Evolutionary conservation across 345 rosid species (phyloP), one percentile per base, ranked within the genome.

Genomic region (Rhodamnia argentea): DNA sequence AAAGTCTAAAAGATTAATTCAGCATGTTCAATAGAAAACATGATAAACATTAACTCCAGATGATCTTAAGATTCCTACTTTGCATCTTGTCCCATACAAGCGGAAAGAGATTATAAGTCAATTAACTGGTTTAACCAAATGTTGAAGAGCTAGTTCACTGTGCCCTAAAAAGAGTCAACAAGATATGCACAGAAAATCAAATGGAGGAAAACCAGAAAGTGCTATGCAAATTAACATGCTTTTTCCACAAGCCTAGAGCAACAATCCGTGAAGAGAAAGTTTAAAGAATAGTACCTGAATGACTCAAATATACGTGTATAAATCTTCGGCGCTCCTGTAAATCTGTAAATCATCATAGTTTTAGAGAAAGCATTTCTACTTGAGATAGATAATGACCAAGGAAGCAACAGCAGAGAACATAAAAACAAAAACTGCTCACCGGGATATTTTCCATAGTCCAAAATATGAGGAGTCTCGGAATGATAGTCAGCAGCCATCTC

Each of bases 401-500:
- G 18, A n/a, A 75, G 62, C 27, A 81, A 42, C 52, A 26, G 83
- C 75, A 53, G 44, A 47, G 50, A 82, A 27, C 74, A 4, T 13
- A 27, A 64, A 37, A 81, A 50, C 64, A 47, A 83, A 55, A 82
- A 62, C 88, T 84, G 82, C 90, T 84, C 86, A 97, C 99, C 95
- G 75, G 99, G 99, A 87, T 95, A 97, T 91, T 93, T 96, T 86
- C 76, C 89, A 57, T 92, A 95, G 88, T 97, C 96, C 94, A 96
- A 84, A 85, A 94, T 86, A 89, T 97, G 98, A 85, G 99, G 99
- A 37, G 91, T 91, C 64, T 95, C 99, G 5, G 96, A 91, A 89
- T 96, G 99, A 90, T 96, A 97, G 87, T 97, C 92, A 0, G 97
- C 98, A 85, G 95, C 94, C 99, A 97, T 97, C 91, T 97, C 99